phyloP scores from a whole-genome alignment of 352 stramenopile genomes.

The Globisporangium recalcitrans region DNA sequence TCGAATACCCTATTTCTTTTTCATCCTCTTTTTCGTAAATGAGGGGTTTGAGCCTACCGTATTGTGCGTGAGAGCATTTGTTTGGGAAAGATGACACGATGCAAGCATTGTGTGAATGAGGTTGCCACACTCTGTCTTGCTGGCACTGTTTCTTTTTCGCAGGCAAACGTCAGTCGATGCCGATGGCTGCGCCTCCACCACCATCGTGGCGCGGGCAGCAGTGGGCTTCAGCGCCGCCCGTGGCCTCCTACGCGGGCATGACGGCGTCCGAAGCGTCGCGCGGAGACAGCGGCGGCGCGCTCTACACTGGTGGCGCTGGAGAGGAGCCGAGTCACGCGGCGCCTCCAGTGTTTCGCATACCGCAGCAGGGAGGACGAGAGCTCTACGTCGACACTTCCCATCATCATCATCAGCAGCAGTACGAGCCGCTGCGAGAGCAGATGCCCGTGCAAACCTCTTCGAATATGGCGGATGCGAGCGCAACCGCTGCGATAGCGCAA shows the following conservation, averaged over 20 bases:
- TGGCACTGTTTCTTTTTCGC: neutral
- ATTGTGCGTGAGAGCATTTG: too few relatives aligned
- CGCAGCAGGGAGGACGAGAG: slow-evolving; percentile 7
- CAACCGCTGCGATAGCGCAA: slow-evolving; percentile 6
- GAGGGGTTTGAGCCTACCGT: too few relatives aligned
- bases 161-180: neutral
- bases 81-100: too few relatives aligned
- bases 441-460: neutral
- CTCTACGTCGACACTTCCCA: slow-evolving; percentile 1
- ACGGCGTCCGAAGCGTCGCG: neutral
- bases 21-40: too few relatives aligned
- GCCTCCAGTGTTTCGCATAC: neutral
- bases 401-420: too few relatives aligned
- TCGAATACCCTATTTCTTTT: too few relatives aligned
- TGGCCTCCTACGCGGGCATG: neutral
- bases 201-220: slow-evolving; percentile 1
- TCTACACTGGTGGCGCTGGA: neutral
- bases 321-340: neutral
- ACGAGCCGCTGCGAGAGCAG: slow-evolving; percentile 12
- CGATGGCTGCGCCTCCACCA: slow-evolving; percentile 4
- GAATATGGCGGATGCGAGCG: neutral
- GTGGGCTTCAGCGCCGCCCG: neutral
- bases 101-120: too few relatives aligned
- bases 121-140: too few relatives aligned
- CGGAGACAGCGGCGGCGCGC: neutral